These are phyloP conservation scores for Arachis hypogaea DNA, from an alignment of 306 rosid species.

Conservation along the genomic window DNA sequence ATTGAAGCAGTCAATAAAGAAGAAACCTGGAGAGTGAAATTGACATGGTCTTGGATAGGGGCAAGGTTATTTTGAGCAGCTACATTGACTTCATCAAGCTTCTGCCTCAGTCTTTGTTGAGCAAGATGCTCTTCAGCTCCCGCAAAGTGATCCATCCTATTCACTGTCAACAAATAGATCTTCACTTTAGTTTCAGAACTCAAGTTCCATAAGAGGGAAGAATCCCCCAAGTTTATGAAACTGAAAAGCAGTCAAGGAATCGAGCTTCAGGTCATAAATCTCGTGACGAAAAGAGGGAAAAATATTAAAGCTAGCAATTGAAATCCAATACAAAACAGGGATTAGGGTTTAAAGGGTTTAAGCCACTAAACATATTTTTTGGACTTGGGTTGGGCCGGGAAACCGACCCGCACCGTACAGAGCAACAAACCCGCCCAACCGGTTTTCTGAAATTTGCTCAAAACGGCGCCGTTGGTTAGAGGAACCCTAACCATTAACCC, in stretches of 20 bases:
- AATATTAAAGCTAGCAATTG: conserved; percentile 6
- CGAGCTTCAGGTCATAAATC: background rate
- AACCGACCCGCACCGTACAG: too few relatives aligned
- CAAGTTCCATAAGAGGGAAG: too few relatives aligned
- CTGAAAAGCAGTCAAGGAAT: conserved; percentile 17
- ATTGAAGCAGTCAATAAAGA: too few relatives aligned
- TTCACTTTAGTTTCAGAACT: conserved; percentile 1
- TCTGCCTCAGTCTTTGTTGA: conserved; percentile 69
- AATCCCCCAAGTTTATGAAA: background rate
- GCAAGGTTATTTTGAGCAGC: conserved; percentile 79
- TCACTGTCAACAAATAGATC: conserved; percentile 23
- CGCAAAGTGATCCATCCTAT: conserved; percentile 63
- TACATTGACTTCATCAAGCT: conserved; percentile 70
- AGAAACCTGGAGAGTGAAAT: conserved; percentile 87
- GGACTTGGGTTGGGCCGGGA: too few relatives aligned
- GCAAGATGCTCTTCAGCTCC: conserved; percentile 78
- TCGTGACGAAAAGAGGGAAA: background rate
- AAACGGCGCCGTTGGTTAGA: too few relatives aligned
- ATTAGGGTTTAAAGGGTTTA: background rate
- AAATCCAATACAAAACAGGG: background rate
- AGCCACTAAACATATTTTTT: background rate
- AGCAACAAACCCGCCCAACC: too few relatives aligned
- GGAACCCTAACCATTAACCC: too few relatives aligned
- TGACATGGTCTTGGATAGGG: conserved; percentile 91
- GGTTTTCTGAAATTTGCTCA: too few relatives aligned